Conservation (phyloP, 768 basidiomycete genomes). For the Boletus reticulatus region DNA sequence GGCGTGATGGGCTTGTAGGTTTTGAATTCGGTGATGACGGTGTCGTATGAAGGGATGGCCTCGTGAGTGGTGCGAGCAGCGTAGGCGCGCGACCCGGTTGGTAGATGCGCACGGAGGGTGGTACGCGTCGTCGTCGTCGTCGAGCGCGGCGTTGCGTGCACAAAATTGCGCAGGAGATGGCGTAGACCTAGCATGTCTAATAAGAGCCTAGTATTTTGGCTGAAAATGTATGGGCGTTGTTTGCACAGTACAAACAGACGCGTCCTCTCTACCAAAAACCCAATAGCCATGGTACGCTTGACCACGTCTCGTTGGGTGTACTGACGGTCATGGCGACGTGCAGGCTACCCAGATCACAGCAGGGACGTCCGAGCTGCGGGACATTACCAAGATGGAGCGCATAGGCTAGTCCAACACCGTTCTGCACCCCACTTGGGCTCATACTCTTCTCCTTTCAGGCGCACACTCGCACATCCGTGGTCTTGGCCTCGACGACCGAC, state of each 20-base stretch:
- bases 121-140: not conserved
- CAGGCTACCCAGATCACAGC: slow-evolving; percentile 74
- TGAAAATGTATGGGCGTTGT: slow-evolving; percentile 7
- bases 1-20: slow-evolving; percentile 89
- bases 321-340: slow-evolving; percentile 7
- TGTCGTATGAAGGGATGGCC: slow-evolving; percentile 31
- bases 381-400: slow-evolving; percentile 91
- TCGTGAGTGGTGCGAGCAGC: slow-evolving; percentile 35
- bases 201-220: too few species aligned
- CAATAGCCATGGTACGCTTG: slow-evolving; percentile 25
- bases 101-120: slow-evolving; percentile 5
- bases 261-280: slow-evolving; percentile 17
- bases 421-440: not conserved
- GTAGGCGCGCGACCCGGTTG: slow-evolving; percentile 26
- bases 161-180: slow-evolving; percentile 14
- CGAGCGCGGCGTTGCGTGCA: slow-evolving; percentile 4
- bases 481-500: slow-evolving; percentile 85
- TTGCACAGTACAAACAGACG: slow-evolving; percentile 35
- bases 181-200: slow-evolving; percentile 18
- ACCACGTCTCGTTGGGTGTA: not conserved
- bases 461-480: slow-evolving; percentile 96
- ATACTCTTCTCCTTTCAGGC: slow-evolving; percentile 43
- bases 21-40: slow-evolving; percentile 66
- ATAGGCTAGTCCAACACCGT: slow-evolving; percentile 53
- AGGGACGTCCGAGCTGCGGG: slow-evolving; percentile 75